These are phyloP conservation scores for Aegle marmelos DNA, from an alignment of 345 rosid species.

Conservation along the genomic window DNA sequence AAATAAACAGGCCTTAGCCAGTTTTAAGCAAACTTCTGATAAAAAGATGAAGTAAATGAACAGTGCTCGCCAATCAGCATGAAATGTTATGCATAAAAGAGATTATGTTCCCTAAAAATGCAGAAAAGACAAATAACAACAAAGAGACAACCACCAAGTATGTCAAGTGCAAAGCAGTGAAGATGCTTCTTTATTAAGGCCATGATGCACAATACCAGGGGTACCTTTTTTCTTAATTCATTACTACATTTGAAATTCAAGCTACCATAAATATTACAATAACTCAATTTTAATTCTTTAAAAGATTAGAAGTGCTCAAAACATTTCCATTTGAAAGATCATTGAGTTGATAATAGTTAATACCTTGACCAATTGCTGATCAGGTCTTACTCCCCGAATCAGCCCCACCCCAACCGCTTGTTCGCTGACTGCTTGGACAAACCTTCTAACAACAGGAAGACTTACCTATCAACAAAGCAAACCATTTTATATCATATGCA, in stretches of 20 bases:
- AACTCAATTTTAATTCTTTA: neutral
- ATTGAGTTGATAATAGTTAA: slow-evolving; percentile 2
- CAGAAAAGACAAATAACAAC: neutral
- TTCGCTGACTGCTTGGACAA: slow-evolving; percentile 86
- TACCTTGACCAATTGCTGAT: slow-evolving; percentile 97
- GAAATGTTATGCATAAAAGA: neutral
- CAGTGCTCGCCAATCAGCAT: neutral
- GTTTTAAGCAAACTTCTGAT: neutral
- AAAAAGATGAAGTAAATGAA: neutral
- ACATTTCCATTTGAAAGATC: neutral
- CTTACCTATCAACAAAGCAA: slow-evolving; percentile 69
- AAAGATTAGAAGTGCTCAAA: neutral
- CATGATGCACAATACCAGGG: neutral
- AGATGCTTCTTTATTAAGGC: neutral
- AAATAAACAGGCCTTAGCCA: neutral
- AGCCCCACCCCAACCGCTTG: slow-evolving; percentile 86
- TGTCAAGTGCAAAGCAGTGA: neutral
- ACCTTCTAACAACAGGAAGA: slow-evolving; percentile 94
- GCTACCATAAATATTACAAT: neutral
- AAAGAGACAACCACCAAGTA: neutral
- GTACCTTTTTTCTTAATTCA: no score
- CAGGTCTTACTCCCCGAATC: slow-evolving; percentile 89
- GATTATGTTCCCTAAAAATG: neutral
- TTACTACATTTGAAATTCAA: neutral
- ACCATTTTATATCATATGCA: neutral